Evolutionary conservation across 1,139 yeast genomes (phyloP).

Genomic region (Kodamaea arcana): DNA sequence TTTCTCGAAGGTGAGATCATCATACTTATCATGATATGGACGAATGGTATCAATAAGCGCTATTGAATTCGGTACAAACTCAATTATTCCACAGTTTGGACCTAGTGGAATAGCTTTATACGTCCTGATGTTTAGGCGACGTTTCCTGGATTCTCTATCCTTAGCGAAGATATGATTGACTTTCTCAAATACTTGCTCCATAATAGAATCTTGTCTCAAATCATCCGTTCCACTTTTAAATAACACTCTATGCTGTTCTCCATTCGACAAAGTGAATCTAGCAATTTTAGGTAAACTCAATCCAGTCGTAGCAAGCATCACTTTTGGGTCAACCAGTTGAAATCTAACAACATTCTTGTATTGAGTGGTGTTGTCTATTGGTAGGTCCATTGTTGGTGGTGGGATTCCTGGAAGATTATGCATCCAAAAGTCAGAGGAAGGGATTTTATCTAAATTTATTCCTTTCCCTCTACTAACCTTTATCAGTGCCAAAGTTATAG

Average conservation of each 20-base stretch:
- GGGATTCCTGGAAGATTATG: constrained; percentile 52
- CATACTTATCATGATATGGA: constrained; percentile 52
- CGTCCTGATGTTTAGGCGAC: constrained; percentile 66
- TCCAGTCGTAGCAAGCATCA: constrained; percentile 72
- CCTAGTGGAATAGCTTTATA: constrained; percentile 91
- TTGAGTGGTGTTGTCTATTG: constrained; percentile 38
- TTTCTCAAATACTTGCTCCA: constrained; percentile 94
- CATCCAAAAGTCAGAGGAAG: constrained; percentile 57
- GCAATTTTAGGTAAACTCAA: constrained; percentile 82
- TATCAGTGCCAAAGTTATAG: constrained; percentile 49
- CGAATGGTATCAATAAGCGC: constrained; percentile 67
- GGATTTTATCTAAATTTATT: constrained; percentile 33
- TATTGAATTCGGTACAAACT: constrained; percentile 76
- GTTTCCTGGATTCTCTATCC: constrained; percentile 53
- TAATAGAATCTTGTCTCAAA: constrained; percentile 88
- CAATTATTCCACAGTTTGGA: constrained; percentile 82
- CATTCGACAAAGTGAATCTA: constrained; percentile 52
- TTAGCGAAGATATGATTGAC: constrained; percentile 66
- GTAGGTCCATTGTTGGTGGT: constrained; percentile 58
- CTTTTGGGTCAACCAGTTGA: constrained; percentile 34
- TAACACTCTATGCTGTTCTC: constrained; percentile 52
- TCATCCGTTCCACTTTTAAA: constrained; percentile 90
- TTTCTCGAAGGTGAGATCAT: constrained; percentile 44
- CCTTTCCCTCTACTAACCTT: constrained; percentile 34
- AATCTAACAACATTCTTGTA: constrained; percentile 53